Percentiles rank a stretch among this genome's conserved stretches.
Evolutionary conservation across 2,329 filamentous ascomycete genomes (phyloP).

Genomic region (Cylindrodendrum hubeiense): DNA sequence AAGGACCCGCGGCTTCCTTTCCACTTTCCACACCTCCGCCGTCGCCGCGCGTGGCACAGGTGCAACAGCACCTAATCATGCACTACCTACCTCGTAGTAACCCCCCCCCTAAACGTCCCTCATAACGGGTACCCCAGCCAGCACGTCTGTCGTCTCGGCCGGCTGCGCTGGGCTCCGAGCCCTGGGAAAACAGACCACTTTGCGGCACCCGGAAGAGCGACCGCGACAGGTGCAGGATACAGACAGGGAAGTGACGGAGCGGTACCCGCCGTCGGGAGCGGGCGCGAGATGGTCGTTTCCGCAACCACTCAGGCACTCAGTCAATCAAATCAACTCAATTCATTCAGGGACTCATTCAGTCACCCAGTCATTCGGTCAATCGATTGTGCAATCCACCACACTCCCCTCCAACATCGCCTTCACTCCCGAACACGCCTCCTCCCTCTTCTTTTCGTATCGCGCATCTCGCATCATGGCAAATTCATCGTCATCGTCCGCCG

Average conservation of each 20-base stretch:
- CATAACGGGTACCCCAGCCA: neutral
- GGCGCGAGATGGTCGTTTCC: neutral
- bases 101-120: too few relatives aligned
- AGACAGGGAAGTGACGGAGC: neutral
- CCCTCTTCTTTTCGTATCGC: neutral
- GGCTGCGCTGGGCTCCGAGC: constrained; percentile 10
- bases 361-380: neutral
- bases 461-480: constrained; percentile 13
- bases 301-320: neutral
- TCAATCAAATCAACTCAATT: neutral
- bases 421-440: neutral
- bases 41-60: constrained; percentile 3
- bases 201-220: neutral
- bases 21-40: neutral
- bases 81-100: neutral
- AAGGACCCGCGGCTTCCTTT: neutral
- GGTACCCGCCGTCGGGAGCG: neutral
- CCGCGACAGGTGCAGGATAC: neutral
- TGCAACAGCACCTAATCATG: neutral
- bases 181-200: constrained; percentile 23
- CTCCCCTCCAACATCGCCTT: neutral
- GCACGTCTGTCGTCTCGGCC: neutral
- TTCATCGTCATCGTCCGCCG: constrained; percentile 13
- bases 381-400: neutral
- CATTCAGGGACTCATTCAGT: neutral